Percentiles rank a stretch among this genome's conserved stretches.
Evolutionary conservation across 2,329 filamentous ascomycete species (phyloP).

Genomic region (Pseudogymnoascus sp.): DNA sequence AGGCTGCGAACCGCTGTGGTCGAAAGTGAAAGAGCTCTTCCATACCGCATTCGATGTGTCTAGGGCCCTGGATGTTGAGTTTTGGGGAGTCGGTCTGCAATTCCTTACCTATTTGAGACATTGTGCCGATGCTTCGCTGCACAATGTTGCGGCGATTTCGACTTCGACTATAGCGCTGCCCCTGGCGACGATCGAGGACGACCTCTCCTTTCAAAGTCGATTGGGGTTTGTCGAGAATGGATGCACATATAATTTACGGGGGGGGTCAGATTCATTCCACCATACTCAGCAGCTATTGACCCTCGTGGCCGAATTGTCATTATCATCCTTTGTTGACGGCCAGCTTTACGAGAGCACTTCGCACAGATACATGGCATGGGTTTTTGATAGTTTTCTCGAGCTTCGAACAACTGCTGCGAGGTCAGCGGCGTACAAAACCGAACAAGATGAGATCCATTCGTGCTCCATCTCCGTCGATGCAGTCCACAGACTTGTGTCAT

Average conservation of each 20-base stretch:
- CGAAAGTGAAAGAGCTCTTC: constrained; percentile 49
- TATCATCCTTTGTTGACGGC: constrained; percentile 22
- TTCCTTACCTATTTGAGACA: constrained; percentile 45
- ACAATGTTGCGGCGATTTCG: neutral
- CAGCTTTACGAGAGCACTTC: constrained; percentile 28
- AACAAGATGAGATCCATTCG: neutral
- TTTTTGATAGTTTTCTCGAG: constrained; percentile 26
- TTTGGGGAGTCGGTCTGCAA: constrained; percentile 43
- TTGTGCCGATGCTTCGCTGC: constrained; percentile 19
- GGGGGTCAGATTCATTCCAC: constrained; percentile 19
- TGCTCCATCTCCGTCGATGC: constrained; percentile 17
- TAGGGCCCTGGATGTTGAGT: constrained; percentile 30
- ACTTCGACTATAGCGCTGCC: constrained; percentile 15
- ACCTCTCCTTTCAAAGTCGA: constrained; percentile 9
- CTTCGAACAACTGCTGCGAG: constrained; percentile 21
- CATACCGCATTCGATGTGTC: constrained; percentile 42
- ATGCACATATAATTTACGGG: constrained; percentile 25
- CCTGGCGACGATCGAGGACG: constrained; percentile 17
- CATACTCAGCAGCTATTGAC: constrained; percentile 24
- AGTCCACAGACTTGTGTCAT: constrained; percentile 22
- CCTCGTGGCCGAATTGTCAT: constrained; percentile 26
- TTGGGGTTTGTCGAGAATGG: neutral
- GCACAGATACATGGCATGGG: constrained; percentile 20
- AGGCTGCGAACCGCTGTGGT: constrained; percentile 41
- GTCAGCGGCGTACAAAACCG: neutral